Percentiles rank a stretch among this genome's conserved stretches.
Conservation (phyloP, 177 flowering plant species). For the Vitis hybrid region DNA sequence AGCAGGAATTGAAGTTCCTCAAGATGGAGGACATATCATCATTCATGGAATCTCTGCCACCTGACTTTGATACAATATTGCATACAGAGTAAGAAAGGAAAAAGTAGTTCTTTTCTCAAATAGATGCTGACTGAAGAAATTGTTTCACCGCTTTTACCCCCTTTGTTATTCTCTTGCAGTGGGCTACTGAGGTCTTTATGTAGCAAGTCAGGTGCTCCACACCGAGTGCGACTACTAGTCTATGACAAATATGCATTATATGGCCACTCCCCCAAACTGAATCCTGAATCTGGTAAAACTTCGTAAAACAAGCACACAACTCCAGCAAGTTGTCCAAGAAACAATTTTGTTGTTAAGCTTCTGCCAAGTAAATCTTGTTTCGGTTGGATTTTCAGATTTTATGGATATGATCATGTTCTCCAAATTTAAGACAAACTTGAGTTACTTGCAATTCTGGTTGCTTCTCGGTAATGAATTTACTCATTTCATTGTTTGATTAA, state of each 20-base stretch:
- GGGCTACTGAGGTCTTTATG: constrained; percentile 65
- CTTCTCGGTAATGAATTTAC: constrained; percentile 28
- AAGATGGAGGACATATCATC: constrained; percentile 76
- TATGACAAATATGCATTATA: constrained; percentile 72
- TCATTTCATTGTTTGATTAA: not conserved
- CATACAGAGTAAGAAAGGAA: constrained; percentile 67
- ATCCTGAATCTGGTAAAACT: constrained; percentile 41
- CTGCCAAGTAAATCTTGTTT: not conserved
- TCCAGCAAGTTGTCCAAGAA: not conserved
- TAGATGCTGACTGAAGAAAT: not conserved
- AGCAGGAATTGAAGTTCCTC: constrained; percentile 63
- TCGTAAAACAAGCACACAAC: not conserved
- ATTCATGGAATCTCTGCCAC: constrained; percentile 88
- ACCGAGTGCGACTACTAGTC: constrained; percentile 49
- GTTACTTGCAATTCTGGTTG: constrained; percentile 29
- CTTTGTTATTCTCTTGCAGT: constrained; percentile 36
- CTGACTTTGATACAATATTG: constrained; percentile 65
- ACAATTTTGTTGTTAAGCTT: not conserved
- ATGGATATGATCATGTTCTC: constrained; percentile 13
- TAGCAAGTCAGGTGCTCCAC: constrained; percentile 73
- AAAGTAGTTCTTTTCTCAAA: not conserved
- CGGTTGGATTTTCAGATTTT: constrained; percentile 13
- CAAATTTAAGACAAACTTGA: constrained; percentile 24
- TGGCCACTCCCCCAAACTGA: constrained; percentile 46
- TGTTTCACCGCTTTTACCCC: not conserved